Evolutionary conservation across 164 flowering plant genomes (phyloP), one percentile per base, ranked within the genome.

Genomic region (Litsea cubeba): DNA sequence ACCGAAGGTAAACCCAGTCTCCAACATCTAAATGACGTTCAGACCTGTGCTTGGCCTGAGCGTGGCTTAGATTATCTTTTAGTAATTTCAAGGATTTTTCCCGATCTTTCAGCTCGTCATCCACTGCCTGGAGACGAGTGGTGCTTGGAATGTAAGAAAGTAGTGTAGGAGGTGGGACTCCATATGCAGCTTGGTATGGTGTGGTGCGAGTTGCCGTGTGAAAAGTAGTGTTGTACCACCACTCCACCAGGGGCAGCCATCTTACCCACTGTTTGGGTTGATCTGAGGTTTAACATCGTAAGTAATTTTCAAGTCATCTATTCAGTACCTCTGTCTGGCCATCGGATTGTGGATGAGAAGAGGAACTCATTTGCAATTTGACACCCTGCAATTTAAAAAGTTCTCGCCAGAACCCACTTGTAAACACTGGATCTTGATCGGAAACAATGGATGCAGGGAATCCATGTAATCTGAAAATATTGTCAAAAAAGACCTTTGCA

Each of bases 151-250:
- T 2, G 28, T 70, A 49, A 14, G 28, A 18, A 11, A 7, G 7
- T 50, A 70, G 8, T 40, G 12, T 5, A 12, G 60, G 60, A 11
- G 72, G 58, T 5, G 60, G 72, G 10, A 22, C 28, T 46, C 72
- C 72, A 70, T 70, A 46, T 12, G 50, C 26, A 10, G 60, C 72
- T 25, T 50, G 58, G 50, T 40, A 50, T 4, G 58, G 72, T 3
- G 30, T 26, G 17, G 50, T 17, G 1, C 8, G 25, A n/a, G 72
- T 50, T 7, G 28, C 7, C 2, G 58, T 15, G 60, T 70, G 72
- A 40, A 50, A 26, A 26, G 72, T 70, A 25, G 72, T 46, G 20
- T 70, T 40, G 15, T 50, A 40, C 60, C 72, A 70, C 72, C 72
- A 67, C 49, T 67, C 49, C 0, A n/a, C 70, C 50, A 2, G 30